A percentile compares a stretch with the other conserved stretches of the same genome.
Conservation (phyloP, 257 asterid species). For the Ajuga chamaepitys region DNA sequence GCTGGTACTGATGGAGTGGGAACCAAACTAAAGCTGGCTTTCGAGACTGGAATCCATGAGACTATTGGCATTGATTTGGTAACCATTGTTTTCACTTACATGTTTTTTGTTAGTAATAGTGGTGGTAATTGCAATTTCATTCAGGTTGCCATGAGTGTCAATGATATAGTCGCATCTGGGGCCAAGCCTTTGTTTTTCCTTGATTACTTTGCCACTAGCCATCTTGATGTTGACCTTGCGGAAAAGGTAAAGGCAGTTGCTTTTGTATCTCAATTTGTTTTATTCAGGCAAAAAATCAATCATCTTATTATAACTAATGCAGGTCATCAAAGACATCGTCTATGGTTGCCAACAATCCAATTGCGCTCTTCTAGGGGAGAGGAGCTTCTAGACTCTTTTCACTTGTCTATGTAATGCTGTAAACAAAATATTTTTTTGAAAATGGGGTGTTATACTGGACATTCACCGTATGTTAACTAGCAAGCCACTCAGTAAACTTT, state of each 20-base stretch:
- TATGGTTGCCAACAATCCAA: conserved; percentile 88
- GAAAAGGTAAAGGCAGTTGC: conserved; percentile 57
- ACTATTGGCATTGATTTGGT: conserved; percentile 98
- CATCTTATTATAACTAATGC: conserved; percentile 18
- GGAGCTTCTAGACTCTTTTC: conserved; percentile 34
- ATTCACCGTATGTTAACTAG: not conserved
- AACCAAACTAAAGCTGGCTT: conserved; percentile 89
- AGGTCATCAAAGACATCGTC: conserved; percentile 94
- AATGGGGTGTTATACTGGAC: not conserved
- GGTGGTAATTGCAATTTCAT: not conserved
- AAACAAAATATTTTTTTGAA: not conserved
- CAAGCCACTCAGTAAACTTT: not conserved
- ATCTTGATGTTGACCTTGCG: conserved; percentile 88
- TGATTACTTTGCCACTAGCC: conserved; percentile 92
- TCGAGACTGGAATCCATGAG: conserved; percentile 90
- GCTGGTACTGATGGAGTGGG: conserved; percentile 99
- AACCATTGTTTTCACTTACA: conserved; percentile 1
- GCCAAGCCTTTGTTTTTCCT: conserved; percentile 97
- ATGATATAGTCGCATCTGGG: conserved; percentile 93
- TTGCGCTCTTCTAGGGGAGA: conserved; percentile 93
- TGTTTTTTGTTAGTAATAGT: not conserved
- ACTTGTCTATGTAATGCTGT: not conserved
- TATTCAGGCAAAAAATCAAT: not conserved
- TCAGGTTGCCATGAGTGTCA: conserved; percentile 99
- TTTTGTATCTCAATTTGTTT: not conserved